Percentiles rank a stretch among this genome's conserved stretches.
Conservation (phyloP, 1,284 basidiomycete genomes). For the Cryptococcus amylolentus region DNA sequence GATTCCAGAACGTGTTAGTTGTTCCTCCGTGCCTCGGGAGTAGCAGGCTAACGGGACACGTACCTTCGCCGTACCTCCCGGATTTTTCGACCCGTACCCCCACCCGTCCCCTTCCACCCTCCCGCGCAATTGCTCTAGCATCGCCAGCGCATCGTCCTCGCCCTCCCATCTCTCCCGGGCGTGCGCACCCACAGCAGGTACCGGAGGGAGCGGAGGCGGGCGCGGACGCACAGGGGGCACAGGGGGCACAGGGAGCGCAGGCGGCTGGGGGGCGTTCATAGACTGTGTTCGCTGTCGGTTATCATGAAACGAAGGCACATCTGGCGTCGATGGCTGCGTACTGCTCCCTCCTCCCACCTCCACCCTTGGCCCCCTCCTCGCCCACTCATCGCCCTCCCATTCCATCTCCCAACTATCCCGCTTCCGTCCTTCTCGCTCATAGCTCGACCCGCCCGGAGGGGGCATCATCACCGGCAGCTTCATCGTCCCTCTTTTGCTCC, state of each 20-base stretch:
- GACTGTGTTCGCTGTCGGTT: neutral
- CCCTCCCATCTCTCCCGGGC: neutral
- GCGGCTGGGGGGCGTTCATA: neutral
- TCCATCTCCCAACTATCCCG: neutral
- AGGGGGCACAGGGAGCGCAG: neutral
- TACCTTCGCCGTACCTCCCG: neutral
- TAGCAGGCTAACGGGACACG: no score
- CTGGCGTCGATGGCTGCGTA: neutral
- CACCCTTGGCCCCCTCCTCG: neutral
- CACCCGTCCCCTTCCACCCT: conserved; percentile 5
- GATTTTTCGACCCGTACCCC: conserved; percentile 1
- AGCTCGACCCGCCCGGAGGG: neutral
- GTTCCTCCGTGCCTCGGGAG: no score
- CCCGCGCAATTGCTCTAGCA: conserved; percentile 6
- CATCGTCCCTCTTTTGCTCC: neutral
- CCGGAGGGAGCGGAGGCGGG: no score
- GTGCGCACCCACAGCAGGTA: no score
- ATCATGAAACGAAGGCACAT: no score
- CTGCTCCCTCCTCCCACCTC: neutral
- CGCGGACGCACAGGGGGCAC: no score
- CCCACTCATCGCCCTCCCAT: neutral
- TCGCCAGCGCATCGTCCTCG: conserved; percentile 7
- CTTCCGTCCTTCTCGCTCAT: neutral
- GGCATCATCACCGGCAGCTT: neutral
- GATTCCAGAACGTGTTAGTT: no score